Percentiles rank a stretch among this genome's conserved stretches.
Evolutionary conservation across 2,329 filamentous ascomycete genomes (phyloP).

Genomic region (Fusarium illudens): DNA sequence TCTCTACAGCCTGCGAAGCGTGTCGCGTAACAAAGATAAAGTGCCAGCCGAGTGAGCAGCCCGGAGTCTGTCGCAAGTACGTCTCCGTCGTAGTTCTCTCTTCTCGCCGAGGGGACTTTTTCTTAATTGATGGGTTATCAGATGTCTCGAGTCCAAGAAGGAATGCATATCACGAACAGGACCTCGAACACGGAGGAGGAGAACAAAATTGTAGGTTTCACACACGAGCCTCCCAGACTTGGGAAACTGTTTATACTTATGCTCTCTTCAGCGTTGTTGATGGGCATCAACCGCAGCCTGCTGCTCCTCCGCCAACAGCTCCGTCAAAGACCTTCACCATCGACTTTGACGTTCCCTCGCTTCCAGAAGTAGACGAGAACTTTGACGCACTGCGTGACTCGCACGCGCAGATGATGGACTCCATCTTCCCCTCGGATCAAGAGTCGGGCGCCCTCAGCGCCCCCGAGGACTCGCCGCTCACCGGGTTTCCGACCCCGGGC

Average conservation of each 20-base stretch:
- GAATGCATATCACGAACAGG: slow-evolving; percentile 63
- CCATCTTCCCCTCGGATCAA: slow-evolving; percentile 46
- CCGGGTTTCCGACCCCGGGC: slow-evolving; percentile 40
- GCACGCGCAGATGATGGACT: slow-evolving; percentile 55
- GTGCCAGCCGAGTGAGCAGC: slow-evolving; percentile 58
- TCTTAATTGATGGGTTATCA: slow-evolving; percentile 34
- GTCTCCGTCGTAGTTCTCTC: neutral
- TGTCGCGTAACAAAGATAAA: slow-evolving; percentile 63
- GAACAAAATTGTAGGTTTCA: slow-evolving; percentile 52
- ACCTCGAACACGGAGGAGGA: slow-evolving; percentile 59
- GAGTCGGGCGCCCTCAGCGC: slow-evolving; percentile 26
- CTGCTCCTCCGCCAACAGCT: slow-evolving; percentile 42
- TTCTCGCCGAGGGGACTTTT: neutral
- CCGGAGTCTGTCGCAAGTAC: slow-evolving; percentile 62
- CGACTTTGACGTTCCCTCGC: slow-evolving; percentile 57
- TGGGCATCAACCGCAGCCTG: slow-evolving; percentile 36
- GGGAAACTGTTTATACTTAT: neutral
- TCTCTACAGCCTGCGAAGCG: slow-evolving; percentile 60
- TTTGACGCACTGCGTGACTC: slow-evolving; percentile 54
- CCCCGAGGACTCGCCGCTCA: slow-evolving; percentile 32
- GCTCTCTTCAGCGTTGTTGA: slow-evolving; percentile 27
- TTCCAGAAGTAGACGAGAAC: slow-evolving; percentile 49
- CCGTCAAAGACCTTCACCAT: slow-evolving; percentile 62
- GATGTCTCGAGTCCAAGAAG: slow-evolving; percentile 61
- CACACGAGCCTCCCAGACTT: too few species aligned